Evolutionary conservation across 495 filamentous ascomycete genomes (phyloP), one percentile per base, ranked within the genome.

Genomic region (Pyrenopolyporus hunteri): DNA sequence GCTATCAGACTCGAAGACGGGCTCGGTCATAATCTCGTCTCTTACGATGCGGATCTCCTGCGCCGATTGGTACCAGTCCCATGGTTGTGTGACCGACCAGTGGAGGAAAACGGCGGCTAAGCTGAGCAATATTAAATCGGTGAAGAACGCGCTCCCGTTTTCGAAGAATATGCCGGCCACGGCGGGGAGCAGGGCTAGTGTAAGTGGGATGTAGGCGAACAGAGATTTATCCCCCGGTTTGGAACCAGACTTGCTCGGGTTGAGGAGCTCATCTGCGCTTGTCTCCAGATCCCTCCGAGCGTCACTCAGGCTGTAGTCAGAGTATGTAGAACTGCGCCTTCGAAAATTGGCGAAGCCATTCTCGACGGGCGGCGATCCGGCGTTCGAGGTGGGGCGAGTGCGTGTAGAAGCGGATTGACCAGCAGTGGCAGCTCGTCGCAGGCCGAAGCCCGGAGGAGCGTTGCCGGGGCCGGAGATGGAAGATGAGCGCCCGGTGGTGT

Each of bases 51-150:
- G 79, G 19, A 87, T 69, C 29, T 84, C 72, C 69, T 94, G 91
- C 0, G 93, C 89, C 0, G 89, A 84, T 50, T 87, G 82, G 74
- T 97, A 97, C 93, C 93, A 97, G 53, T 92, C 85, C 93, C 94
- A 98, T 66, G 94, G 95, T 52, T 92, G 74, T 51, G 90, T 87
- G 5, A 97, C 87, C 14, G 90, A 92, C 93, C 92, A 97, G 71
- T 98, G 93, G 47, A 98, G 78, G 63, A 98, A 96, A 4, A 97
- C 81, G 0, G 87, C 89, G 0, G 88, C 88, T 44, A 98, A 67
- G 4, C 81, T 82, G 22, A 98, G 74, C 39, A 98, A 78, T 19
- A 92, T 88, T 6, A 94, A 71, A 67, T 98, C 94, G 1, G 93
- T 97, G 29, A 92, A 82, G 51, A 97, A 80, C 2, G 85, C 80